These are phyloP conservation scores for Peterozyma xylosa DNA, from an alignment of 805 yeast genomes.

Conservation along the genomic window DNA sequence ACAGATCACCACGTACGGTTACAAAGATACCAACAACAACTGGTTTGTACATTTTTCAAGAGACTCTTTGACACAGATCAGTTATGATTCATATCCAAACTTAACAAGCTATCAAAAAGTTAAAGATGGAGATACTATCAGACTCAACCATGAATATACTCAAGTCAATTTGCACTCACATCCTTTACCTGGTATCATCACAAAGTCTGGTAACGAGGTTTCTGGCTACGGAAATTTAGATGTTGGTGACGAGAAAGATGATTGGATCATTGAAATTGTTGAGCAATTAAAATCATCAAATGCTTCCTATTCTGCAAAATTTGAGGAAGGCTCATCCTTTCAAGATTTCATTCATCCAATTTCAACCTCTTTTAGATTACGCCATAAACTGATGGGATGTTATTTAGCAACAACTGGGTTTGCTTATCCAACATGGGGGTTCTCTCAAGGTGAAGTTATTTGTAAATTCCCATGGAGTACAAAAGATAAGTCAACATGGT, in stretches of 20 bases:
- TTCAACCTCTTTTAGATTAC: slow-evolving; percentile 75
- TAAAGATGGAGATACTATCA: slow-evolving; percentile 50
- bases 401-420: slow-evolving; percentile 80
- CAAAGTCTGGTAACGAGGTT: slow-evolving; percentile 49
- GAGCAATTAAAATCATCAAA: slow-evolving; percentile 37
- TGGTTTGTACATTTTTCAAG: slow-evolving; percentile 45
- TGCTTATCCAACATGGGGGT: slow-evolving; percentile 92
- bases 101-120: slow-evolving; percentile 38
- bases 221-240: slow-evolving; percentile 65
- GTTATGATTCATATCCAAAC: slow-evolving; percentile 7
- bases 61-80: slow-evolving; percentile 28
- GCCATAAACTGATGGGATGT: slow-evolving; percentile 63
- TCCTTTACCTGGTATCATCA: slow-evolving; percentile 53
- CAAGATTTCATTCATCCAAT: slow-evolving; percentile 60
- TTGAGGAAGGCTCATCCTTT: slow-evolving; percentile 42
- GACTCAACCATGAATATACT: slow-evolving; percentile 58
- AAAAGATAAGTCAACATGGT: slow-evolving; percentile 63
- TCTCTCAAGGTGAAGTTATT: slow-evolving; percentile 87
- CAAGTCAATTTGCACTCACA: slow-evolving; percentile 69
- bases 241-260: slow-evolving; percentile 65
- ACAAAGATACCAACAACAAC: slow-evolving; percentile 79
- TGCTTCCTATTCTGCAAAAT: slow-evolving; percentile 13
- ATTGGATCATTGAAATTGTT: slow-evolving; percentile 68
- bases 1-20: slow-evolving; percentile 89
- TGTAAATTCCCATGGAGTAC: slow-evolving; percentile 47